Conservation (phyloP, 768 basidiomycete genomes). For the Lentinula sp. region DNA sequence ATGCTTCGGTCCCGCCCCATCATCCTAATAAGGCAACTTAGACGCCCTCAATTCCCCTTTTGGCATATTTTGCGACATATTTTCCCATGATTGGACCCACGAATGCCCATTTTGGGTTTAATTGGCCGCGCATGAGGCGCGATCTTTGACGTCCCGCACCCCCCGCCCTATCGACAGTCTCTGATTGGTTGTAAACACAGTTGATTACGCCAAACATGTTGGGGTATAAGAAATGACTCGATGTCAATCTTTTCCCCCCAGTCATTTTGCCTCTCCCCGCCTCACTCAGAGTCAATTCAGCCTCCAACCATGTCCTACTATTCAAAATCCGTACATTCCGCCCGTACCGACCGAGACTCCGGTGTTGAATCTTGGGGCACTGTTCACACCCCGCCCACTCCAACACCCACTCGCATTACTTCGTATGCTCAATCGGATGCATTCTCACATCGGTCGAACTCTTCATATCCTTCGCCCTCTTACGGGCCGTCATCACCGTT, state of each 20-base stretch:
- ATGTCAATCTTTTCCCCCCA: not conserved
- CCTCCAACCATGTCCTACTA: not conserved
- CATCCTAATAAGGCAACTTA: not conserved
- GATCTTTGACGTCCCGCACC: not conserved
- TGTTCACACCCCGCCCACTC: not conserved
- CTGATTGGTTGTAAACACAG: not conserved
- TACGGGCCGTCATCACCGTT: slow-evolving; percentile 3
- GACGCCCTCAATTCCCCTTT: not conserved
- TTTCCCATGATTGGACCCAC: not conserved
- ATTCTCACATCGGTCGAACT: not conserved
- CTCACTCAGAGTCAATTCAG: not conserved
- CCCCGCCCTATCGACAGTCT: not conserved
- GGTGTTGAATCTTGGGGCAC: slow-evolving; percentile 1
- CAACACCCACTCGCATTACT: not conserved
- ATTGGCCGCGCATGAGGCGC: not conserved
- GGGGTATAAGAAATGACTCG: slow-evolving; percentile 7
- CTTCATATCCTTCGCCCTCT: not conserved
- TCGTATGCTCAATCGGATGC: not conserved
- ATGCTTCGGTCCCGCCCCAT: not conserved
- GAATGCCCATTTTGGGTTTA: not conserved
- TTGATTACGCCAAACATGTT: not conserved
- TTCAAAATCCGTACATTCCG: slow-evolving; percentile 2
- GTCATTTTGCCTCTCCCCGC: not conserved
- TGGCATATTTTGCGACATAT: not conserved
- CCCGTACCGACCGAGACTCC: not conserved